phyloP scores from a whole-genome alignment of 441 rosid genomes.

The California macrophylla region DNA sequence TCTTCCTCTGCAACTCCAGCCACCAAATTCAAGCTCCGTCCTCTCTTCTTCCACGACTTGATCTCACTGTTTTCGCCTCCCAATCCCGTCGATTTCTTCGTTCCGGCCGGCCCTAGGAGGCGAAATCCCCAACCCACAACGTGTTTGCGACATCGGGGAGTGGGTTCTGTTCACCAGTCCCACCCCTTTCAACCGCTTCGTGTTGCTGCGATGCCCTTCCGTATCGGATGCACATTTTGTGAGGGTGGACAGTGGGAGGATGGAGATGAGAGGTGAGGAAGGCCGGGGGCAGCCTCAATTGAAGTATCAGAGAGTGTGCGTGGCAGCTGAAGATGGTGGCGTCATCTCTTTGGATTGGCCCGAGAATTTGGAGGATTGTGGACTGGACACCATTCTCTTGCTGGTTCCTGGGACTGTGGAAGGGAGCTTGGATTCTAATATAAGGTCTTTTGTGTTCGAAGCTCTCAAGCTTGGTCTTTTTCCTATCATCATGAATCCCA shows the following conservation, averaged over 20 bases:
- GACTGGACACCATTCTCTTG: conserved; percentile 73
- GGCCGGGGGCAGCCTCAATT: conserved; percentile 21
- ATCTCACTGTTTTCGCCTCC: too few species aligned
- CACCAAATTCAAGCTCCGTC: too few species aligned
- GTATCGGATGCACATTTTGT: conserved; percentile 72
- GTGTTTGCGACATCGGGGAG: conserved; percentile 39
- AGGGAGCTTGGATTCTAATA: conserved; percentile 57
- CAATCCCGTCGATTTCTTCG: background rate
- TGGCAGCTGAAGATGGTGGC: conserved; percentile 65
- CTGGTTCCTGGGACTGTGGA: conserved; percentile 69
- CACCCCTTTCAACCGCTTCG: conserved; percentile 85
- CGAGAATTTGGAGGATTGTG: conserved; percentile 68
- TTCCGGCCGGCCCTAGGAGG: background rate
- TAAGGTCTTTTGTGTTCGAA: conserved; percentile 50
- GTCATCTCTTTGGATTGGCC: conserved; percentile 91
- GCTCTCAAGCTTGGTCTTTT: conserved; percentile 59
- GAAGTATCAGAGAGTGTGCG: conserved; percentile 67
- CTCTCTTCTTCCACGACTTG: background rate
- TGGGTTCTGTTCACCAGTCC: conserved; percentile 79
- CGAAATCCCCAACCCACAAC: background rate
- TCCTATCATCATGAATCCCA: conserved; percentile 93
- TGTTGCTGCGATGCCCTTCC: conserved; percentile 74
- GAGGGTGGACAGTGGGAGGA: conserved; percentile 51
- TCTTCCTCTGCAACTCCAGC: too few species aligned
- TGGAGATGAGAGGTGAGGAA: conserved; percentile 19